Base-by-base conservation (phyloP, 768 basidiomycete genomes). In the Rhizopogon sp. region DNA sequence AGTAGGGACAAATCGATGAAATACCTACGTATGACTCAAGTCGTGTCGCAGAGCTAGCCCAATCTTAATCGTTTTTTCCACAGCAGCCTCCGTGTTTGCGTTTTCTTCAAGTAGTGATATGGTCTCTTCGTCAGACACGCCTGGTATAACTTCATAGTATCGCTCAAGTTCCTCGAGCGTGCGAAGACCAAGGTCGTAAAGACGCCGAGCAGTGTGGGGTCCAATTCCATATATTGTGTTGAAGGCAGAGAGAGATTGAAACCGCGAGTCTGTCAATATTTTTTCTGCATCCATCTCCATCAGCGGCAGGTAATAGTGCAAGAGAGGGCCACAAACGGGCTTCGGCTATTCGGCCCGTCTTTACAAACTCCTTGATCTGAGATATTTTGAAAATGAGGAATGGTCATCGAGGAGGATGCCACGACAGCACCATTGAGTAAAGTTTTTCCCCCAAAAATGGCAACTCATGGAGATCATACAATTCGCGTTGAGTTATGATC, bases 151-250 rank as follows among this genome's bases (percentile, higher is more conserved):
- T 56, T 70, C 69, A 64, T 86, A 88, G 62, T 85, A 85, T 40
- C 76, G 72, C 56, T 85, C 81, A 44, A 95, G 76, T 64, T 91
- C 84, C 5, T 81, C 77, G 6, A 92, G 65, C 0, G 81, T 86
- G 35, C 89, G 81, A 43, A 90, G 67, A 2, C 87, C 86, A 42
- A 78, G 72, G 33, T 79, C 79, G 65, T 85, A 89, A 4, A 91
- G 74, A 39, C 76, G 72, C 6, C 83, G 78, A 6, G 91, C 88
- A 6, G 78, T 88, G n/a, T 72, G 67, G 0, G 90, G 76, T 6
- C 91, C 91, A 35, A 93, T 84, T 8, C 88, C 85, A 52, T 93
- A 83, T 53, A 93, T 70, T 5, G 79, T 74, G 13, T 78, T 72
- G 62, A 93, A 89, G 0, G 72, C 62, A 6, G 78, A 76, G 7